Percentiles rank a stretch among this genome's conserved stretches.
phyloP scores from a whole-genome alignment of 768 basidiomycete species.

The Suillus decipiens region DNA sequence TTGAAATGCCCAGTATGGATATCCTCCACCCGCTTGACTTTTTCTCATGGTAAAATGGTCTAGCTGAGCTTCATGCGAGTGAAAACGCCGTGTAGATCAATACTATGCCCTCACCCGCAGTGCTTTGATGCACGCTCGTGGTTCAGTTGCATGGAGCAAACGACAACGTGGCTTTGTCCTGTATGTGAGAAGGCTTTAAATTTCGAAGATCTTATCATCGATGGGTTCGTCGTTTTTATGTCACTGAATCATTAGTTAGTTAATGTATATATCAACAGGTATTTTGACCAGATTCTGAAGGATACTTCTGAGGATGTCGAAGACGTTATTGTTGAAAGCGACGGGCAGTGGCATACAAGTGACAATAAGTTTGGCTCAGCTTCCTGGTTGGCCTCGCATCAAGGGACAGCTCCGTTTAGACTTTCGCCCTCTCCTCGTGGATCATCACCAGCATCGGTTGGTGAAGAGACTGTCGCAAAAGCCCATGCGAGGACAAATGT shows the following conservation, averaged over 20 bases:
- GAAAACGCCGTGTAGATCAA: slow-evolving; percentile 80
- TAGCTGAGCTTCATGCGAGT: slow-evolving; percentile 89
- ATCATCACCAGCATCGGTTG: slow-evolving; percentile 30
- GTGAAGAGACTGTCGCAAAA: slow-evolving; percentile 33
- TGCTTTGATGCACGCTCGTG: slow-evolving; percentile 96
- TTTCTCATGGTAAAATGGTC: slow-evolving; percentile 7
- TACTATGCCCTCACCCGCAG: slow-evolving; percentile 84
- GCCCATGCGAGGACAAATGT: slow-evolving; percentile 51
- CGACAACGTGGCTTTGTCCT: slow-evolving; percentile 94
- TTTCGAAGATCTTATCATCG: slow-evolving; percentile 82
- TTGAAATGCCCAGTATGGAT: slow-evolving; percentile 87
- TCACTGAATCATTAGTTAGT: neutral
- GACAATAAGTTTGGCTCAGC: slow-evolving; percentile 83
- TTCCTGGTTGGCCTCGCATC: slow-evolving; percentile 65
- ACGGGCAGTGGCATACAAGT: slow-evolving; percentile 94
- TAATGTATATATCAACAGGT: slow-evolving; percentile 47
- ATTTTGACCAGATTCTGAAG: slow-evolving; percentile 83
- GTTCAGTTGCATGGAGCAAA: slow-evolving; percentile 95
- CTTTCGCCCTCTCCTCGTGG: slow-evolving; percentile 31
- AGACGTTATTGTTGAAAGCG: slow-evolving; percentile 90
- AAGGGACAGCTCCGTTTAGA: slow-evolving; percentile 28
- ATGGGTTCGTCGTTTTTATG: slow-evolving; percentile 62
- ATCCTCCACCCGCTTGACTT: slow-evolving; percentile 5
- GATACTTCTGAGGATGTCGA: slow-evolving; percentile 79
- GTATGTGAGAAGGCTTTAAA: slow-evolving; percentile 83